Base-by-base conservation (phyloP, 1,284 basidiomycete genomes). In the Ceratobasidium sp. region DNA sequence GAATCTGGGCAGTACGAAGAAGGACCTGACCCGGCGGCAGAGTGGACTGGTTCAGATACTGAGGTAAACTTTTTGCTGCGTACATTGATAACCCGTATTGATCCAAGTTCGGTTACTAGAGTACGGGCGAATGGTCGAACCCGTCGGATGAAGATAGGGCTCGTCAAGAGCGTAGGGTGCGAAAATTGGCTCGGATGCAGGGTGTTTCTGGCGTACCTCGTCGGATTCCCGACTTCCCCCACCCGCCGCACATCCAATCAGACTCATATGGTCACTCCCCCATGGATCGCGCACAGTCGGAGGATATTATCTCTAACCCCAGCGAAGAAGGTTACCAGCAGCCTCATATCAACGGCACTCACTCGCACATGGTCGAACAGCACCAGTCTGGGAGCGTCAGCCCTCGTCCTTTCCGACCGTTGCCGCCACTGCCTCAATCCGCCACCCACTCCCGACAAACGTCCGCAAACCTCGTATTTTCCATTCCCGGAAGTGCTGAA, bases 71-170 rank as follows among this genome's bases (percentile, higher is more conserved):
- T 11, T 8, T 47, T 4, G 23, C 23, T 13, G 6, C 11, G 30
- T 28, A 23, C 9, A 21, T 16, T 52, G 23, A 18, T 11, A 21
- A 13, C n/a, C 38, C 11, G 52, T 49, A n/a, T 38, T 47, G 18
- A 69, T 49, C 13, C 23, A 8, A 26, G 44, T 13, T 21, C 28
- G 3, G 38, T 49, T 43, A 3, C 7, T 44, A 91, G 89, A 93
- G 91, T 77, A 89, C 92, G 63, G 92, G 91, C 35, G 92, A 94
- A 82, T 94, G 87, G 87, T 94, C 92, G n/a, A 94, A 94, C 78
- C 92, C 92, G 21, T 94, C 92, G 14, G 92, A 94, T 77, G 92
- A 94, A 80, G 92, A 94, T 79, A 85, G 89, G 43, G 92, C 89
- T 1, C 87, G 91, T 32, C 88, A 89, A 75, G 82, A 86, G 41